Conservation (phyloP, 768 basidiomycete species). For the Pleurotus giganteus region DNA sequence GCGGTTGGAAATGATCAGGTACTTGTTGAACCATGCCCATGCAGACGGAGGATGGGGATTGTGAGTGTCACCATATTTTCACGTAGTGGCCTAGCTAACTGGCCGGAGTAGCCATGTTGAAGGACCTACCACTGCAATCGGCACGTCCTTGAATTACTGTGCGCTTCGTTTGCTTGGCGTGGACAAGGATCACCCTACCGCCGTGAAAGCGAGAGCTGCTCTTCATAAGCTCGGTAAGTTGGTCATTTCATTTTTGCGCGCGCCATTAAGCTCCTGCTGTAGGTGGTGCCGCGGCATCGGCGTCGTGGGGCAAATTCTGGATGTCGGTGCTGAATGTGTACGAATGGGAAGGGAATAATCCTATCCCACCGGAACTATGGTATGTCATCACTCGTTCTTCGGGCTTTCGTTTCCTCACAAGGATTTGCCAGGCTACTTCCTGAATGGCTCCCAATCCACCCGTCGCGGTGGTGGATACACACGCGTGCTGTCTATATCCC, state of each 20-base stretch:
- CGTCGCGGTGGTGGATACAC: slow-evolving; percentile 98
- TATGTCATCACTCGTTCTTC: slow-evolving; percentile 27
- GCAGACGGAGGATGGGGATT: slow-evolving; percentile 96
- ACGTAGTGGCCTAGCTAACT: slow-evolving; percentile 11
- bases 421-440: slow-evolving; percentile 70
- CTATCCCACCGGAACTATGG: slow-evolving; percentile 92
- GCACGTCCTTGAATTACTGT: slow-evolving; percentile 90
- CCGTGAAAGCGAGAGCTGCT: slow-evolving; percentile 74
- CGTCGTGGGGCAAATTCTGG: slow-evolving; percentile 98
- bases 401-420: no score
- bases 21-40: slow-evolving; percentile 79
- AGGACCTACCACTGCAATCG: slow-evolving; percentile 90
- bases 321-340: slow-evolving; percentile 88
- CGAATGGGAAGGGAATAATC: slow-evolving; percentile 93
- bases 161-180: slow-evolving; percentile 85
- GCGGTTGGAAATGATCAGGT: slow-evolving; percentile 86
- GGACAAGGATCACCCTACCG: slow-evolving; percentile 79
- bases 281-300: slow-evolving; percentile 81
- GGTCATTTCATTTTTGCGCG: no score
- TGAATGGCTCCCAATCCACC: slow-evolving; percentile 90
- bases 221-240: slow-evolving; percentile 84
- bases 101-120: slow-evolving; percentile 73
- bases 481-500: slow-evolving; percentile 89
- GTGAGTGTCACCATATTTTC: slow-evolving; percentile 60
- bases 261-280: no score